Evolutionary conservation across 768 basidiomycete species (phyloP), one percentile per base, ranked within the genome.

Genomic region (Inosperma sp.): DNA sequence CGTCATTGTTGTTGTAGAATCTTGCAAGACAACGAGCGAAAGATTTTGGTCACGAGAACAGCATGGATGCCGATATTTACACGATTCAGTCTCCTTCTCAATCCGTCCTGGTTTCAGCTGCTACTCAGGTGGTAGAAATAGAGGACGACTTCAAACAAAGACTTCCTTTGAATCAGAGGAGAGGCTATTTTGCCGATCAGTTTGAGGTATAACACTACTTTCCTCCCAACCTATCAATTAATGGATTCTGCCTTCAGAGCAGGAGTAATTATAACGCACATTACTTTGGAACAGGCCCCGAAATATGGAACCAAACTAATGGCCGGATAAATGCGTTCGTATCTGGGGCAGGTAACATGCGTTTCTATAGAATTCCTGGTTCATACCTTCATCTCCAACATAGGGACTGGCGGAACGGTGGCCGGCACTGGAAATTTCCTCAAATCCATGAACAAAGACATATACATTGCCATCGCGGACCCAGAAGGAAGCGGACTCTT

Each of bases 151-250:
- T 23, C 36, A 37, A 66, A 22, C 72, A 71, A 39, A 74, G 77
- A 34, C 66, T 79, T 19, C 22, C 45, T 7, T 27, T 53, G 70
- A 14, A 66, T 43, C 75, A 76, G 59, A 86, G 88, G 3, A 73
- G 88, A 55, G 95, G 93, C 0, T 88, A 86, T 69, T 99, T 98
- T 60, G 92, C 93, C 4, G 93, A 99, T 64, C 96, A 99, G 68
- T 98, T 99, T 52, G 95, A 97, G 68, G 75, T 70, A 21, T 23
- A 42, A 40, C 26, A 40, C 9, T 46, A 22, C 12, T 14, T 21
- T 22, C 21, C 39, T 9, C 13, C 12, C 19, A 7, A 19, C 6
- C 47, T 47, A 17, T 31, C 49, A 29, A 17, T 22, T 31, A 33
- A 29, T 29, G 3, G 44, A 19, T 13, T 9, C 53, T 13, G 46